Conservation (phyloP, 2,329 filamentous ascomycete species). For the Xylaria sp. region DNA sequence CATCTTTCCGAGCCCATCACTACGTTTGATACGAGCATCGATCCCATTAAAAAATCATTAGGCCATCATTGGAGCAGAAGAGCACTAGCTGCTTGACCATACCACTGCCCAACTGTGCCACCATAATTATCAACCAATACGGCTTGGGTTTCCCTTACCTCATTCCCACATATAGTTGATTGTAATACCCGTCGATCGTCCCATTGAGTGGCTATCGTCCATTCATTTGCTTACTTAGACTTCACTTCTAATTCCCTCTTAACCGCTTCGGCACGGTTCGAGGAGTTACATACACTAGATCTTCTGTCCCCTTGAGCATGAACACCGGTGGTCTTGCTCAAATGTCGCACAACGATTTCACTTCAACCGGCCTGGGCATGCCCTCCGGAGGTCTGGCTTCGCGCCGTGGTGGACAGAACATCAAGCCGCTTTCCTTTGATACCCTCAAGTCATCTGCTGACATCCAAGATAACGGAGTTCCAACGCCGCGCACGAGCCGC, state of each 20-base stretch:
- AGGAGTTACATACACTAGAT: slow-evolving; percentile 33
- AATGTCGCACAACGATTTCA: slow-evolving; percentile 90
- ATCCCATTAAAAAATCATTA: slow-evolving; percentile 32
- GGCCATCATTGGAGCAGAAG: slow-evolving; percentile 26
- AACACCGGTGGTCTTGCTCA: slow-evolving; percentile 99
- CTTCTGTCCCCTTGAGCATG: slow-evolving; percentile 56
- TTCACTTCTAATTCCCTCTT: slow-evolving; percentile 39
- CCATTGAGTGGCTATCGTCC: slow-evolving; percentile 39
- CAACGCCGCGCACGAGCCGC: slow-evolving; percentile 90
- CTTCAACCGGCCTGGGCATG: slow-evolving; percentile 74
- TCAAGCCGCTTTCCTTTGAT: slow-evolving; percentile 88
- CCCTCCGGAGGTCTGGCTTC: slow-evolving; percentile 83
- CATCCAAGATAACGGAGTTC: slow-evolving; percentile 68
- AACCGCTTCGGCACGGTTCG: slow-evolving; percentile 28
- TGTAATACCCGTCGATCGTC: slow-evolving; percentile 43
- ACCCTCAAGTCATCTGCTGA: slow-evolving; percentile 72
- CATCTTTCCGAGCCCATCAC: slow-evolving; percentile 37
- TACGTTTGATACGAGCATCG: slow-evolving; percentile 43
- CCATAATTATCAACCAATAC: slow-evolving; percentile 36
- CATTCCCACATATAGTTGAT: slow-evolving; percentile 37
- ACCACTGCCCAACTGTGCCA: slow-evolving; percentile 29
- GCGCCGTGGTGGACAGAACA: slow-evolving; percentile 78
- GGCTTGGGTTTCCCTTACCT: slow-evolving; percentile 27
- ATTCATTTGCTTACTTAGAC: slow-evolving; percentile 42
- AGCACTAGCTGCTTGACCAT: slow-evolving; percentile 33